Evolutionary conservation across 148 eudicot species (phyloP), one percentile per base, ranked within the genome.

Genomic region (Diospyros lotus): DNA sequence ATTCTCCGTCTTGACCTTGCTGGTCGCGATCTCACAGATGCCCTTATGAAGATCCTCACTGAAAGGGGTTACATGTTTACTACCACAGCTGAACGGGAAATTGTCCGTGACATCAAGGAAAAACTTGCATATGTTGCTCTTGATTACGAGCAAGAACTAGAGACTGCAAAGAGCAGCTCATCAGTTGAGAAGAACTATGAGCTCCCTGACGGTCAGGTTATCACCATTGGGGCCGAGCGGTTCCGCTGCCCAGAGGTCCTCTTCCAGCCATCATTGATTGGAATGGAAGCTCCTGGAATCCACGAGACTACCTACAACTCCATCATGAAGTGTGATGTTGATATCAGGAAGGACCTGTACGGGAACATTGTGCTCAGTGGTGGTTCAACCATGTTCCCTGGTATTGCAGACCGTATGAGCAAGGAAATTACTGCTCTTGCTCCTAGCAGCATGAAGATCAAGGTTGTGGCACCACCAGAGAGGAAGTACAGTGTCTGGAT

Each of bases 391-490:
- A 82, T 82, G 85, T 82, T 82, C 71, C 85, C 85, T 10, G 85
- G 85, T 51, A 77, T 82, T 48, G 85, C 82, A 3, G 85, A 82
- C 65, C 78, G 85, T 48, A 78, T 82, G 82, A 78, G 85, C 74
- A 82, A 78, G 63, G 85, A 82, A 67, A 82, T 82, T 11, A 68
- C 79, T 14, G 74, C 79, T 52, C 82, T 82, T 66, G 85, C 85
- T 71, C 82, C 85, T 5, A 71, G 82, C 85, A 73, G 85, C 74
- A 75, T 76, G 79, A 76, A 78, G 79, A 79, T 82, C 74, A 78
- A 82, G 79, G 85, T 82, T n/a, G 85, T 82, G 48, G 85, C 85
- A 11, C 85, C 85, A n/a, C 85, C 85, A 0, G 85, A 82, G 75
- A 82, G 85, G 72, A 82, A 75, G 73, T 82, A 82, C 67, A 82